These are phyloP conservation scores for Raddia guianensis DNA, from an alignment of 176 grass and related monocot genomes.

Conservation along the genomic window DNA sequence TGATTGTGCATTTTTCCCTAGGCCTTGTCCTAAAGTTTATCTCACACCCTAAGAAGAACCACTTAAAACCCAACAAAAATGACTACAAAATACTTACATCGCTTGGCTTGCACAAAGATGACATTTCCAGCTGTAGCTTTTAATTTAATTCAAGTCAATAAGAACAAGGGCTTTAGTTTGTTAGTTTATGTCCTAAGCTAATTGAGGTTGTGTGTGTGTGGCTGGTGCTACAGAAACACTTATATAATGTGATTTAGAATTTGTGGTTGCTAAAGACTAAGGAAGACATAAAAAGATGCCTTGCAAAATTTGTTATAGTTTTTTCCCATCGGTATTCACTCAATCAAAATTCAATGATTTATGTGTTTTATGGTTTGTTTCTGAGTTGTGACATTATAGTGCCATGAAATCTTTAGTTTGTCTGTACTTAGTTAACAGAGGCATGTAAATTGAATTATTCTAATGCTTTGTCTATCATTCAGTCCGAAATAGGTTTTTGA, in stretches of 20 bases:
- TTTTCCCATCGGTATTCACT: not conserved
- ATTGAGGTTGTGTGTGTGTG: not conserved
- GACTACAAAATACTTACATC: too few relatives aligned
- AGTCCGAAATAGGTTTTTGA: not conserved
- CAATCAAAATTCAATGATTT: not conserved
- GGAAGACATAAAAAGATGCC: not conserved
- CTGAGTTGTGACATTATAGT: not conserved
- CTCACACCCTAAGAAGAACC: too few relatives aligned
- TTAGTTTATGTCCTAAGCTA: not conserved
- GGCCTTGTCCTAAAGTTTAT: too few relatives aligned
- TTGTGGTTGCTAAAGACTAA: not conserved
- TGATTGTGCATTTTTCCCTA: too few relatives aligned
- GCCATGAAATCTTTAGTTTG: not conserved
- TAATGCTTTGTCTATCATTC: not conserved
- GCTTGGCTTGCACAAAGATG: too few relatives aligned
- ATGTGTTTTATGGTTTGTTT: not conserved
- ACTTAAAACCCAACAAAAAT: too few relatives aligned
- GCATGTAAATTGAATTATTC: not conserved
- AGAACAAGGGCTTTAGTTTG: not conserved
- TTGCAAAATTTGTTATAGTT: constrained; percentile 8
- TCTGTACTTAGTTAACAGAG: not conserved
- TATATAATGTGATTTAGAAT: not conserved
- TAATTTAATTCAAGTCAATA: too few relatives aligned
- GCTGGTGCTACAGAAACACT: not conserved
- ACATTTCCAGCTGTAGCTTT: too few relatives aligned